Evolutionary conservation across 2,329 filamentous ascomycete genomes (phyloP), one percentile per base, ranked within the genome.

Genomic region (Fusarium zealandicum): DNA sequence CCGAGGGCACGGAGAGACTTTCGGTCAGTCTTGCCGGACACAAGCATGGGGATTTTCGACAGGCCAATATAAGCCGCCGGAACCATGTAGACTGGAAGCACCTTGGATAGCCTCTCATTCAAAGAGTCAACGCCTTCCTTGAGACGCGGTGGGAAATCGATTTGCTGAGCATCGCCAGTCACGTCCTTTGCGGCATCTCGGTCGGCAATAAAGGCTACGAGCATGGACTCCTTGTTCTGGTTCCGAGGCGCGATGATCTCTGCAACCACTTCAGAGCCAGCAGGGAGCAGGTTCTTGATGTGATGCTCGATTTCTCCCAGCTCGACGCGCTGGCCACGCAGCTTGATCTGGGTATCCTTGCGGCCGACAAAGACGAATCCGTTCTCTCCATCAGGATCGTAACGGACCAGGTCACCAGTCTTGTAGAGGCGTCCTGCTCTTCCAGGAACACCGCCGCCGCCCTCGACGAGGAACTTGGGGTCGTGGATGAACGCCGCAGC

Each of bases 261-360:
- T 2, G 77, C 78, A 0, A 75, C 77, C 0, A 81, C 76, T 30
- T 74, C 75, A 1, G 74, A 75, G 0, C 72, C 73, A 0, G 70
- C 53, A 0, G 78, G 76, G 11, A 83, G 64, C 9, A 64, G 31
- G 25, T 72, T 70, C 11, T 73, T 71, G 51, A 82, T 75, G 54
- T 82, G 76, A 49, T 79, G 76, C 59, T 82, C 80, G 6, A 82
- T 80, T 59, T 82, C 80, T 1, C 78, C 76, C 16, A 86, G 76
- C 71, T 87, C 89, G 44, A 88, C 81, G 48, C 87, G 76, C 59
- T 84, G 87, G 20, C 89, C 90, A 10, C 80, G 78, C 22, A 90
- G 73, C 71, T 90, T 90, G 48, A 88, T 82, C 69, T 87, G 86
- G n/a, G 81, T 81, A 63, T 90, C 87, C 61, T 85, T 87, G 41